phyloP scores from a whole-genome alignment of 1,139 yeast genomes.

The Maudiozyma humilis region DNA sequence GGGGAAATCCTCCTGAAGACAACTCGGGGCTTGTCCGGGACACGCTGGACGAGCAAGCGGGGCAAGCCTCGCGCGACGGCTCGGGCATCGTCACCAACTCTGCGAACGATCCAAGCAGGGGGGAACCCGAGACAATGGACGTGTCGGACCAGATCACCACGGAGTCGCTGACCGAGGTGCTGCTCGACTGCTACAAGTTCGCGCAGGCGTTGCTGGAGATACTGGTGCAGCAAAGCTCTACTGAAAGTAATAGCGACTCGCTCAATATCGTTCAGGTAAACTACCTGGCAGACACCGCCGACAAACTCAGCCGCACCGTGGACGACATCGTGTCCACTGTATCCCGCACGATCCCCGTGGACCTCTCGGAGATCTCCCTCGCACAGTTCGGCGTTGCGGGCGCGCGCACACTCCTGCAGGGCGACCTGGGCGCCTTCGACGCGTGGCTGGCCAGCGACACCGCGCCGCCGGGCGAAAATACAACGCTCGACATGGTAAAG shows the following conservation, averaged over 20 bases:
- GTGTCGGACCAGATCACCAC: constrained; percentile 24
- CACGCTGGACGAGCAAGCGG: constrained; percentile 5
- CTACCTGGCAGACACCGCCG: constrained; percentile 16
- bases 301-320: constrained; percentile 16
- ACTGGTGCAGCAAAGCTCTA: constrained; percentile 9
- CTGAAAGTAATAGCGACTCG: neutral
- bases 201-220: constrained; percentile 18
- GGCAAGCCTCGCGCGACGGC: constrained; percentile 7
- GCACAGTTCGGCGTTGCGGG: constrained; percentile 7
- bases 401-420: neutral
- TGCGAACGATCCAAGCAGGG: neutral
- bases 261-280: constrained; percentile 19
- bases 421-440: neutral
- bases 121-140: constrained; percentile 18
- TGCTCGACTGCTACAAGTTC: constrained; percentile 19
- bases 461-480: neutral
- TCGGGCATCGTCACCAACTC: constrained; percentile 11
- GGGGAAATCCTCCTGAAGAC: neutral
- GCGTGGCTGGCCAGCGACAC: neutral
- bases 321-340: constrained; percentile 12
- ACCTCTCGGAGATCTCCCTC: constrained; percentile 6
- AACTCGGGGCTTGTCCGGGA: constrained; percentile 6
- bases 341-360: neutral
- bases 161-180: constrained; percentile 20
- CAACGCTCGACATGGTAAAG: constrained; percentile 11